A percentile compares a stretch with the other conserved stretches of the same genome.
phyloP scores from a whole-genome alignment of 2,329 filamentous ascomycete genomes.

The Sclerotinia borealis region DNA sequence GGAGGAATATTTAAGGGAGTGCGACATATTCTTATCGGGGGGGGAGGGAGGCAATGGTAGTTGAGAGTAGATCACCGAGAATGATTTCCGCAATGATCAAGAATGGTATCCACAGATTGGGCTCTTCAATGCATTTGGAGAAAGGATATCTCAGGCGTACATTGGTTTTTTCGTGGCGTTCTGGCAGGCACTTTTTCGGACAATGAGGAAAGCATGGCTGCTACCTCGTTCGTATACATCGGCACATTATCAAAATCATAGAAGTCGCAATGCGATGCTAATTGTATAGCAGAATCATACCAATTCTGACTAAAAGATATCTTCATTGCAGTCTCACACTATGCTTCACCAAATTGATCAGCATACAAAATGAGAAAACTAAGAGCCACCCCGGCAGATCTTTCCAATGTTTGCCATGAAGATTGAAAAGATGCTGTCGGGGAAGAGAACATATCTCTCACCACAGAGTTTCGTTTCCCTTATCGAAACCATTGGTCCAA shows the following conservation, averaged over 20 bases:
- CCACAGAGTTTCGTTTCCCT: not conserved
- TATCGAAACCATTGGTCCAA: not conserved
- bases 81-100: not conserved
- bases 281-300: not conserved
- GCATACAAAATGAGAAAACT: not conserved
- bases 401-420: not conserved
- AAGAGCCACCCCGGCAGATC: not conserved
- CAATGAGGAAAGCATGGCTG: not conserved
- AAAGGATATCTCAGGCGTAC: conserved; percentile 1
- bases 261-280: not conserved
- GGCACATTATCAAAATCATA: not conserved
- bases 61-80: not conserved
- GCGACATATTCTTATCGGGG: not conserved
- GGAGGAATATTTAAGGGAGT: not conserved
- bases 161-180: conserved; percentile 2
- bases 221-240: not conserved
- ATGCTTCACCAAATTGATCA: not conserved
- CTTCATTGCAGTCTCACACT: not conserved
- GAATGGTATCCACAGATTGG: not conserved
- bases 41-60: not conserved
- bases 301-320: not conserved
- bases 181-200: not conserved
- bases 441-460: not conserved
- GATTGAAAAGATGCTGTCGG: not conserved
- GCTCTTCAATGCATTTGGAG: not conserved